Conservation (phyloP, 2,329 filamentous ascomycete species). For the Hymenoscyphus fraxineus region DNA sequence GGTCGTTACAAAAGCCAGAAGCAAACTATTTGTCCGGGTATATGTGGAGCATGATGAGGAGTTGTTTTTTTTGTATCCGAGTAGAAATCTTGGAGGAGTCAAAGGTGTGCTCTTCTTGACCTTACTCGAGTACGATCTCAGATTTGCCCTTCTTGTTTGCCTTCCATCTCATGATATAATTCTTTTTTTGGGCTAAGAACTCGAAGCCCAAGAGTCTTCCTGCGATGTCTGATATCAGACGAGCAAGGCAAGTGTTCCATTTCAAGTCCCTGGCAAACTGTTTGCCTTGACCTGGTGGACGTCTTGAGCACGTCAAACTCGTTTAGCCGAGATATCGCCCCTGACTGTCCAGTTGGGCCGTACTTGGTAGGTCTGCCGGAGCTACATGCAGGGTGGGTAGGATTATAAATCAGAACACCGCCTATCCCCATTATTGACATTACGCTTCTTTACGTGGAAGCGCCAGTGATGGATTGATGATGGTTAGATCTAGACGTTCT, state of each 20-base stretch:
- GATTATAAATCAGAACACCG: no score
- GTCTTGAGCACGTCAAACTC: not conserved
- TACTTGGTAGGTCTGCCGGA: not conserved
- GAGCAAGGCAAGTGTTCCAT: not conserved
- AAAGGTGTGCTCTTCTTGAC: not conserved
- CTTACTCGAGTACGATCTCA: no score
- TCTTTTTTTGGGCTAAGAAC: not conserved
- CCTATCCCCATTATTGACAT: no score
- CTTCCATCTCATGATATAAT: not conserved
- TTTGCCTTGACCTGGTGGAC: no score
- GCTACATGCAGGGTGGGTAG: not conserved
- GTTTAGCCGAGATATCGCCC: not conserved
- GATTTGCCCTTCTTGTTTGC: not conserved
- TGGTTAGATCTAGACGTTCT: no score
- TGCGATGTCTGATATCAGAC: no score
- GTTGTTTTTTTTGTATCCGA: not conserved
- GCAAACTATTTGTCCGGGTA: not conserved
- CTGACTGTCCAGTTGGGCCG: not conserved
- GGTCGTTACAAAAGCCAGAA: not conserved
- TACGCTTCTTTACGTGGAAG: no score
- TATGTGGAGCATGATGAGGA: not conserved
- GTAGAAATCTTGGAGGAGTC: not conserved
- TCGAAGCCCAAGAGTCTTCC: not conserved
- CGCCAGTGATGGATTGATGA: no score
- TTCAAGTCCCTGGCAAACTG: not conserved